A percentile compares a stretch with the other conserved stretches of the same genome.
phyloP scores from a whole-genome alignment of 2,329 filamentous ascomycete genomes.

The Cladosporium sp. region DNA sequence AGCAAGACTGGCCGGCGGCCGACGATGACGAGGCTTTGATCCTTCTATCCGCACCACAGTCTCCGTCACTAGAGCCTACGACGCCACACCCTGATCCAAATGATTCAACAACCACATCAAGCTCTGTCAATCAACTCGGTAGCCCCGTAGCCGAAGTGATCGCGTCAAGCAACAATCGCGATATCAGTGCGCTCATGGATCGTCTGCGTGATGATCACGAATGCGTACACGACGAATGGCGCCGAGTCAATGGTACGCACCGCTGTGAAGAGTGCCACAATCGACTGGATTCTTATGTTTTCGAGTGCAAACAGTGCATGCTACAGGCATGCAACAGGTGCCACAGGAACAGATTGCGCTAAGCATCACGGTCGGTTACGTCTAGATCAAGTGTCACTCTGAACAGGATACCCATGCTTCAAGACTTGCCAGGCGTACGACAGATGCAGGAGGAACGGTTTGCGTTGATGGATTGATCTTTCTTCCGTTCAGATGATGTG shows the following conservation, averaged over 20 bases:
- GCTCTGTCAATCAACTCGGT: background rate
- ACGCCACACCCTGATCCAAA: background rate
- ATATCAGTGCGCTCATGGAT: constrained; percentile 21
- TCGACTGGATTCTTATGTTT: constrained; percentile 40
- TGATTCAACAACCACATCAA: background rate
- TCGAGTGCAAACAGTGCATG: constrained; percentile 39
- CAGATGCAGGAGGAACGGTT: too few relatives aligned
- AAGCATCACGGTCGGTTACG: background rate
- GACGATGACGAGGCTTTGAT: background rate
- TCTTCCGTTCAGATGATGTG: too few relatives aligned
- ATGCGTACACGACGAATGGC: constrained; percentile 41
- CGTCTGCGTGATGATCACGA: constrained; percentile 38
- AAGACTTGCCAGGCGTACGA: too few relatives aligned
- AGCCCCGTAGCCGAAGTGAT: background rate
- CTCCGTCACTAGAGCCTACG: background rate
- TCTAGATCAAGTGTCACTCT: too few relatives aligned
- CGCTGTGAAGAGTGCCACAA: constrained; percentile 45
- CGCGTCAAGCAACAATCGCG: constrained; percentile 28
- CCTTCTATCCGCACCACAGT: background rate
- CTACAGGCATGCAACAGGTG: constrained; percentile 47
- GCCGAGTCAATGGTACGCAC: constrained; percentile 29
- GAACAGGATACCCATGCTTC: too few relatives aligned
- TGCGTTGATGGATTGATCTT: too few relatives aligned
- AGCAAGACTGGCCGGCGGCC: background rate
- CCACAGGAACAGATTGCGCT: constrained; percentile 38